These are phyloP conservation scores for Caryopteris hybrid DNA, from an alignment of 305 asterid species.

Conservation along the genomic window DNA sequence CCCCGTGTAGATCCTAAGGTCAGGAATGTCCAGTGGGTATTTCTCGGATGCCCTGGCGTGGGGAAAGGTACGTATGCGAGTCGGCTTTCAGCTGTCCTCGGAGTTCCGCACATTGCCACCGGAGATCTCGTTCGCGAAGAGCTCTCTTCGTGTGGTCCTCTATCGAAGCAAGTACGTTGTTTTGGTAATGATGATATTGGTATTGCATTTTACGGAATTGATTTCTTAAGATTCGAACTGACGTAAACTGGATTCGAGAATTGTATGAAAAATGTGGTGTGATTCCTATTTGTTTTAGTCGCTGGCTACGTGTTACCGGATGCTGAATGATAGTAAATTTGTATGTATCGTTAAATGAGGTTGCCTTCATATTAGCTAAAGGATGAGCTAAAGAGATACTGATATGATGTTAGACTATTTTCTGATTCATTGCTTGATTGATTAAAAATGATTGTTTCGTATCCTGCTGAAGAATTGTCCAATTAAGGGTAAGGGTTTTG, in stretches of 20 bases:
- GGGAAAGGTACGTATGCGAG: conserved; percentile 98
- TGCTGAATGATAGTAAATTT: background rate
- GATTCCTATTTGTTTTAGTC: background rate
- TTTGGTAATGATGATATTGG: background rate
- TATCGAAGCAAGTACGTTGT: conserved; percentile 56
- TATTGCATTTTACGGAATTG: conserved; percentile 3
- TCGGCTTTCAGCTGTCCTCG: conserved; percentile 72
- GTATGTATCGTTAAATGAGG: too few relatives aligned
- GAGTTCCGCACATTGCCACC: conserved; percentile 96
- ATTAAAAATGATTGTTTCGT: too few relatives aligned
- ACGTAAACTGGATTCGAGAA: background rate
- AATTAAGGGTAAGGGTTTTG: too few relatives aligned
- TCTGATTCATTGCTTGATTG: too few relatives aligned
- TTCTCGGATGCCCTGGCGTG: conserved; percentile 94
- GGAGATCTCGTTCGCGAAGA: conserved; percentile 99
- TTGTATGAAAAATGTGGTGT: background rate
- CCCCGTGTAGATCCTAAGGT: conserved; percentile 53
- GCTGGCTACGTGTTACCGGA: background rate
- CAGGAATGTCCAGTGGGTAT: conserved; percentile 82
- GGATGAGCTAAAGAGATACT: too few relatives aligned
- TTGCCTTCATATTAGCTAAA: too few relatives aligned
- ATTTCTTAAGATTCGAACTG: background rate
- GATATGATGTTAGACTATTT: too few relatives aligned
- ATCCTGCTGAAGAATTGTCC: too few relatives aligned
- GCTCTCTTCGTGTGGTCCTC: conserved; percentile 61